Conservation (phyloP, 169 alveolate genomes). For the Toxoplasma gondii region DNA sequence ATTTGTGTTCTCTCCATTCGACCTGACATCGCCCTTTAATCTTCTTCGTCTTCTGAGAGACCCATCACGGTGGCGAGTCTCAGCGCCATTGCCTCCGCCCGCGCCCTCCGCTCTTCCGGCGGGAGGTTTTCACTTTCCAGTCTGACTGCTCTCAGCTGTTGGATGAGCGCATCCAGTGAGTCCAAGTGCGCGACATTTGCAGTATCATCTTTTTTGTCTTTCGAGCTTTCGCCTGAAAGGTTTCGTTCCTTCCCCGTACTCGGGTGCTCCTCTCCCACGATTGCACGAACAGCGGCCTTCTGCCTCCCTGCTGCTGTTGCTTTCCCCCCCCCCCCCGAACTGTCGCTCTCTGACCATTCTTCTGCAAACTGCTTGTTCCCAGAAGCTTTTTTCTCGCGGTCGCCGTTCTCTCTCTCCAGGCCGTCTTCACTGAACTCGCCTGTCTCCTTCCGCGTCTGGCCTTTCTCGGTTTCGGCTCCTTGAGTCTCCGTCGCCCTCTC, state of each 20-base stretch:
- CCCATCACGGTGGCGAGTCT: background rate
- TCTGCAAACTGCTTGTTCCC: no score
- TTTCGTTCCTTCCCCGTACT: no score
- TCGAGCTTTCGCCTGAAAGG: no score
- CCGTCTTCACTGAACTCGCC: background rate
- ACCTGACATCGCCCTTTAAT: no score
- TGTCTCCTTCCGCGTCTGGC: background rate
- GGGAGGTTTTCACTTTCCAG: background rate
- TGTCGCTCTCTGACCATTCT: background rate
- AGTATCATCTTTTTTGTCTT: no score
- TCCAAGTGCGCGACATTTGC: background rate
- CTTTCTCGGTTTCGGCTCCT: background rate
- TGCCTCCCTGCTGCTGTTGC: no score
- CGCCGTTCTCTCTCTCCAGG: background rate
- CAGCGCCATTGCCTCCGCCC: slow-evolving; percentile 13
- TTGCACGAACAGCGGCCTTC: no score
- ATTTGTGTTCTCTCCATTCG: background rate
- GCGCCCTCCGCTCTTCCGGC: background rate
- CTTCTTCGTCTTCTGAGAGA: slow-evolving; percentile 25
- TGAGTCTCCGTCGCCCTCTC: background rate
- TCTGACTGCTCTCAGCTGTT: background rate
- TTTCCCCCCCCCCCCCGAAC: background rate
- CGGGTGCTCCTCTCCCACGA: no score
- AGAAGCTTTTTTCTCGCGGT: background rate
- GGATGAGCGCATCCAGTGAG: background rate